phyloP scores from a whole-genome alignment of 2,329 filamentous ascomycete species.

The Ophiostoma sp. region DNA sequence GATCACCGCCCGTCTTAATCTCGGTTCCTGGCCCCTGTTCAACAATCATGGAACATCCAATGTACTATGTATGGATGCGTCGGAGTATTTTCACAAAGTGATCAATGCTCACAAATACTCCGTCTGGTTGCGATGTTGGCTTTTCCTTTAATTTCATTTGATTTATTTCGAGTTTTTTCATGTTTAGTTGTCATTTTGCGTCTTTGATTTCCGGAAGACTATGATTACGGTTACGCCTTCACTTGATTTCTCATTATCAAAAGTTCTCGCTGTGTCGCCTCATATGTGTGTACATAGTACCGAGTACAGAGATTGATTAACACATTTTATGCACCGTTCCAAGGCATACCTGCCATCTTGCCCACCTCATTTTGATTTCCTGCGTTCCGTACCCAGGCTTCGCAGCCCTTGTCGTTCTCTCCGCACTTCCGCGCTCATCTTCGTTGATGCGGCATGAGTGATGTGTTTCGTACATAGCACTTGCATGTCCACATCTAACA shows the following conservation, averaged over 20 bases:
- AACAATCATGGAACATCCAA: not conserved
- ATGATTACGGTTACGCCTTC: too few relatives aligned
- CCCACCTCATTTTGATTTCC: not conserved
- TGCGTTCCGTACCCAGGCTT: not conserved
- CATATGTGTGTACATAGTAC: not conserved
- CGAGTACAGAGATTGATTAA: not conserved
- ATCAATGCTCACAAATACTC: not conserved
- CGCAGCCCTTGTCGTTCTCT: not conserved
- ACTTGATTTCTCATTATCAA: not conserved
- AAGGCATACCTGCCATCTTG: not conserved
- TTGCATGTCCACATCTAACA: not conserved
- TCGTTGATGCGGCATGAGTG: not conserved
- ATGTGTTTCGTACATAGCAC: not conserved
- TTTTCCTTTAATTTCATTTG: too few relatives aligned
- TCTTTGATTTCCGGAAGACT: not conserved
- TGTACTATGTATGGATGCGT: not conserved
- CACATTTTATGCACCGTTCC: not conserved
- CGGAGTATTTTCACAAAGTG: not conserved
- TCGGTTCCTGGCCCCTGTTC: not conserved
- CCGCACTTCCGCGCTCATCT: conserved; percentile 2
- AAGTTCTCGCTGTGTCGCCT: not conserved
- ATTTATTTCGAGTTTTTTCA: not conserved
- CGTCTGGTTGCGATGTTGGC: not conserved
- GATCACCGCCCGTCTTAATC: not conserved
- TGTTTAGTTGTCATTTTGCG: too few relatives aligned